phyloP scores from a whole-genome alignment of 106 monocot genomes.

The Platanthera zijinensis region DNA sequence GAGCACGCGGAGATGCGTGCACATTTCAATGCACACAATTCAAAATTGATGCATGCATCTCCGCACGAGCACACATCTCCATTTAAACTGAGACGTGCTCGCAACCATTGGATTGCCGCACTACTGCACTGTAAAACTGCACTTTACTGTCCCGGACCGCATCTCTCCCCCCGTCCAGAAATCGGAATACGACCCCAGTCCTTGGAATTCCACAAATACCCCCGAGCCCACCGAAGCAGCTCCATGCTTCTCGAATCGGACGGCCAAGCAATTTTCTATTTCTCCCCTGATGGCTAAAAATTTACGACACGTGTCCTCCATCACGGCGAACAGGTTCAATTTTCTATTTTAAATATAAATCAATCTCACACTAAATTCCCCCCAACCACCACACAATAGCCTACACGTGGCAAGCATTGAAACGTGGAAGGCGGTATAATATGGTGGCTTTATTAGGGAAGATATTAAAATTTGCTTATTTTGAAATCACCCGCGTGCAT shows the following conservation, averaged over 20 bases:
- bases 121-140: no score
- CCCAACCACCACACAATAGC: background rate
- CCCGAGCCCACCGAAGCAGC: background rate
- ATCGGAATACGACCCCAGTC: no score
- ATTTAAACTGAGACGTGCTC: no score
- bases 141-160: no score
- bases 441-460: background rate
- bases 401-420: background rate
- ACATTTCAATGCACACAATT: no score
- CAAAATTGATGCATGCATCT: no score
- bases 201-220: background rate
- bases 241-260: background rate
- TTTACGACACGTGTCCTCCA: no score
- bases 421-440: background rate
- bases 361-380: background rate
- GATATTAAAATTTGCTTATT: background rate
- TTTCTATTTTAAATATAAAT: background rate
- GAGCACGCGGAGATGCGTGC: no score
- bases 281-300: no score
- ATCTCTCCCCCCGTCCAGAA: no score
- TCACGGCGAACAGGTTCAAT: background rate
- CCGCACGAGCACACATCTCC: no score
- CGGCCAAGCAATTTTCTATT: background rate
- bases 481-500: background rate
- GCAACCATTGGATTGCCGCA: no score